Evolutionary conservation across 495 filamentous ascomycete species (phyloP).

Genomic region (Xylaria venustula): DNA sequence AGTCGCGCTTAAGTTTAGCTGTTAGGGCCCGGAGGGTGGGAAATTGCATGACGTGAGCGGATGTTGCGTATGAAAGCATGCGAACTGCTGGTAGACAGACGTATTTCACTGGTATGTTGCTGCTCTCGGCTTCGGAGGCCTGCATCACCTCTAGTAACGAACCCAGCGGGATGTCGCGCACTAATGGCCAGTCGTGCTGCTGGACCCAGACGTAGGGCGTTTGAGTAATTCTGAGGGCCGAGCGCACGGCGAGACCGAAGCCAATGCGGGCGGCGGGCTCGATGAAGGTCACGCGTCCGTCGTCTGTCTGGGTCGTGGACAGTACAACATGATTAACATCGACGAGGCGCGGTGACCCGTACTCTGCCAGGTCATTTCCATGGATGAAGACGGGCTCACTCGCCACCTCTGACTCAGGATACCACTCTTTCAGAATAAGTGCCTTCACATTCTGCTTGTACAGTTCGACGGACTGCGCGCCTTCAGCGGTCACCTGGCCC

Average conservation of each 20-base stretch:
- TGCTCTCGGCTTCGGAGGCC: conserved; percentile 15
- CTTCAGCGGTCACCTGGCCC: conserved; percentile 41
- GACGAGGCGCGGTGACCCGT: conserved; percentile 29
- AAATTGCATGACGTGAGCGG: conserved; percentile 39
- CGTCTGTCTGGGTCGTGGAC: conserved; percentile 29
- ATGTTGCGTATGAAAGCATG: conserved; percentile 41
- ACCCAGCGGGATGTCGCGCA: conserved; percentile 36
- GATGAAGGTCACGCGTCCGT: conserved; percentile 39
- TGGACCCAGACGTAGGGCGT: conserved; percentile 51
- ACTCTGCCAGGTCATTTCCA: conserved; percentile 36
- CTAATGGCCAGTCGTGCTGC: conserved; percentile 49
- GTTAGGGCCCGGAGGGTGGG: conserved; percentile 36
- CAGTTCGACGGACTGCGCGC: conserved; percentile 30
- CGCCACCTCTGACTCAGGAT: too few species aligned
- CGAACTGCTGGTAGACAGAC: conserved; percentile 42
- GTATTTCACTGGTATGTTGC: conserved; percentile 33
- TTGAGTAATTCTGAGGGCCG: conserved; percentile 36
- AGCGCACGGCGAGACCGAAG: conserved; percentile 46
- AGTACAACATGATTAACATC: conserved; percentile 38
- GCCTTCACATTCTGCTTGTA: conserved; percentile 44
- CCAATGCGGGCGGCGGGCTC: conserved; percentile 42
- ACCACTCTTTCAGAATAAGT: conserved; percentile 34
- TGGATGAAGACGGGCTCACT: conserved; percentile 6
- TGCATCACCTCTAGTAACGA: conserved; percentile 42
- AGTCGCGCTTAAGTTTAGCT: conserved; percentile 35